phyloP scores from a whole-genome alignment of 306 rosid species.

The Trichosanthes truncata region DNA sequence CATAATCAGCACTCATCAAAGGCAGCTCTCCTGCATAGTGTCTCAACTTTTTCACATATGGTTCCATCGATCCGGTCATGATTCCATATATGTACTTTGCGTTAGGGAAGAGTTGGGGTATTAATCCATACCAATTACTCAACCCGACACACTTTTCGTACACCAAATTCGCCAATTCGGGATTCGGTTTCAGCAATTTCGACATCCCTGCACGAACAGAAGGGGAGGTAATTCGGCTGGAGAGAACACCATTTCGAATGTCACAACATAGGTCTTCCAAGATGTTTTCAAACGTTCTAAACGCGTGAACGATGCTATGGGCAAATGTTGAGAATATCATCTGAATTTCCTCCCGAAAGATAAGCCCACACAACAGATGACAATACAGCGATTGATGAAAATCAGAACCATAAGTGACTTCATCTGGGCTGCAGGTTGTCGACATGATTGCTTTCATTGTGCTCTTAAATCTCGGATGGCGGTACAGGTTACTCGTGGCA shows the following conservation, averaged over 20 bases:
- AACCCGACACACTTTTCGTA: constrained; percentile 32
- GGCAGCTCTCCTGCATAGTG: constrained; percentile 72
- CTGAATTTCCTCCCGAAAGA: constrained; percentile 50
- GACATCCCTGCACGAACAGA: constrained; percentile 47
- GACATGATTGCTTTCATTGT: constrained; percentile 44
- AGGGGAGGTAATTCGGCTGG: constrained; percentile 36
- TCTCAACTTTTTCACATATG: constrained; percentile 61
- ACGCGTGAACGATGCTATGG: constrained; percentile 64
- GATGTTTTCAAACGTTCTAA: constrained; percentile 56
- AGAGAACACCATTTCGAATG: constrained; percentile 50
- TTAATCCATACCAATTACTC: constrained; percentile 73
- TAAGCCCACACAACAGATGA: constrained; percentile 75
- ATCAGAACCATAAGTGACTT: constrained; percentile 66
- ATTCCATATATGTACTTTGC: constrained; percentile 62
- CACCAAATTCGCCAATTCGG: constrained; percentile 53
- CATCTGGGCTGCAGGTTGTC: constrained; percentile 65
- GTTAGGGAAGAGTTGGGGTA: constrained; percentile 72
- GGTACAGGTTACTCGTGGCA: constrained; percentile 69
- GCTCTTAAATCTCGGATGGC: constrained; percentile 18
- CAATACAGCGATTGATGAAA: constrained; percentile 78
- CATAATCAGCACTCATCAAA: constrained; percentile 75
- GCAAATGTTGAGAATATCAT: constrained; percentile 58
- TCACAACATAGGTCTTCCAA: constrained; percentile 63
- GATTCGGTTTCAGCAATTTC: constrained; percentile 59
- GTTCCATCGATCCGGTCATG: constrained; percentile 94